These are phyloP conservation scores for Wickerhamomyces tratensis DNA, from an alignment of 805 yeast species.

Conservation along the genomic window DNA sequence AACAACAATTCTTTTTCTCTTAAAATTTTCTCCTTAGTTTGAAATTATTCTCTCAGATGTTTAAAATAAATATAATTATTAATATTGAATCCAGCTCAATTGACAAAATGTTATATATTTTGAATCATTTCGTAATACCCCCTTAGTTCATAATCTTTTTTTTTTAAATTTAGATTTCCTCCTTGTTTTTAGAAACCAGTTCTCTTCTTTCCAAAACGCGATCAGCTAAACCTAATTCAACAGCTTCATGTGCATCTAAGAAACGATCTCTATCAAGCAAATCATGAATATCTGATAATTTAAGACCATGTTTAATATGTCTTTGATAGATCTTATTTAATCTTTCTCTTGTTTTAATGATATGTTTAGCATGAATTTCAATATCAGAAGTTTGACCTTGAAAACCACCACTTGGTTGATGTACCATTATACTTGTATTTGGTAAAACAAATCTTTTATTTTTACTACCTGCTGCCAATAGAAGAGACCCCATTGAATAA, in stretches of 20 bases:
- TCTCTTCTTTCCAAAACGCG: slow-evolving; percentile 15
- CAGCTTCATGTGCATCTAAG: slow-evolving; percentile 19
- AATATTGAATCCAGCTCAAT: too few relatives aligned
- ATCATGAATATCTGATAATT: slow-evolving; percentile 9
- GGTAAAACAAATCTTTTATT: slow-evolving; percentile 22
- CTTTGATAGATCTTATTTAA: slow-evolving; percentile 17
- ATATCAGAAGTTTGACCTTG: slow-evolving; percentile 23
- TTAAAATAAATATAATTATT: too few relatives aligned
- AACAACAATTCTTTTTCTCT: too few relatives aligned
- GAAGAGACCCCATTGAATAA: slow-evolving; percentile 23
- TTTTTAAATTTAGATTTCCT: too few relatives aligned
- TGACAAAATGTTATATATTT: too few relatives aligned
- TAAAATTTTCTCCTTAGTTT: too few relatives aligned
- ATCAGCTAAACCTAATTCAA: slow-evolving; percentile 23
- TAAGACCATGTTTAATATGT: slow-evolving; percentile 15
- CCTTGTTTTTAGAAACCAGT: too few relatives aligned
- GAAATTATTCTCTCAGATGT: too few relatives aligned
- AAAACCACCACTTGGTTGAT: slow-evolving; percentile 23
- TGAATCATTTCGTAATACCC: too few relatives aligned
- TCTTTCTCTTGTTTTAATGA: slow-evolving; percentile 19
- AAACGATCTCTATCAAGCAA: slow-evolving; percentile 17
- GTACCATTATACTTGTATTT: slow-evolving; percentile 23
- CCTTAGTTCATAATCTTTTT: neutral
- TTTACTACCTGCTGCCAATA: slow-evolving; percentile 19
- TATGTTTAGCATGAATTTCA: slow-evolving; percentile 24